phyloP scores from a whole-genome alignment of 1,139 yeast species.

The Saccharomyces hybrid region DNA sequence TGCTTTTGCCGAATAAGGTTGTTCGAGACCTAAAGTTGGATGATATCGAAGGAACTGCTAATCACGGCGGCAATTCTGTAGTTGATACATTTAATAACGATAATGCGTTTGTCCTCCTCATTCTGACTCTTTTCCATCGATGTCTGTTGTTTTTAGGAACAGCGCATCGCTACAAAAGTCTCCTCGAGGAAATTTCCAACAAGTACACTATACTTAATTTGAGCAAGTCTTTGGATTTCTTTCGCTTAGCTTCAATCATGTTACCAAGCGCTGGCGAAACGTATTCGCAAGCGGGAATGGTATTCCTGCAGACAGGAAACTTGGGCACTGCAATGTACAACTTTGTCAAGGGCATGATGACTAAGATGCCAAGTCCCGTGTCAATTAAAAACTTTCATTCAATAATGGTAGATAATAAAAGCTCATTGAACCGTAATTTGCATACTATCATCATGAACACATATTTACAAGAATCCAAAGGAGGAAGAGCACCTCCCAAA shows the following conservation, averaged over 20 bases:
- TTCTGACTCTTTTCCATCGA: constrained; percentile 45
- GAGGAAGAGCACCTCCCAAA: constrained; percentile 23
- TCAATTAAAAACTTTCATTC: constrained; percentile 20
- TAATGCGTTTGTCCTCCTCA: constrained; percentile 32
- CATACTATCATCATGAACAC: constrained; percentile 12
- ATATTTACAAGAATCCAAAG: constrained; percentile 17
- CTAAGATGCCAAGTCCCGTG: constrained; percentile 41
- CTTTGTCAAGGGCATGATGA: constrained; percentile 51
- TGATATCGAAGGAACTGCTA: not conserved
- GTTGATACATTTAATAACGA: constrained; percentile 16
- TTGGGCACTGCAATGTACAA: constrained; percentile 40
- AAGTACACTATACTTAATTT: constrained; percentile 35
- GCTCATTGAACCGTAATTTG: constrained; percentile 17
- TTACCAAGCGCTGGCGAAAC: constrained; percentile 65
- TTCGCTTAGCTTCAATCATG: constrained; percentile 45
- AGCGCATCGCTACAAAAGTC: constrained; percentile 48
- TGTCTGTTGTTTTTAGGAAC: constrained; percentile 55
- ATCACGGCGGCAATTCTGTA: constrained; percentile 6
- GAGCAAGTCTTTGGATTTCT: constrained; percentile 42
- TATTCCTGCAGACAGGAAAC: constrained; percentile 38
- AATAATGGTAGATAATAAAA: constrained; percentile 17
- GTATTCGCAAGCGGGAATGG: constrained; percentile 52
- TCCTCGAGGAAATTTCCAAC: constrained; percentile 40
- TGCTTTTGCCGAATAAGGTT: constrained; percentile 15
- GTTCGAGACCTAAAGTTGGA: constrained; percentile 13